Conservation (phyloP, 805 yeast genomes). For the Starmerella powellii region DNA sequence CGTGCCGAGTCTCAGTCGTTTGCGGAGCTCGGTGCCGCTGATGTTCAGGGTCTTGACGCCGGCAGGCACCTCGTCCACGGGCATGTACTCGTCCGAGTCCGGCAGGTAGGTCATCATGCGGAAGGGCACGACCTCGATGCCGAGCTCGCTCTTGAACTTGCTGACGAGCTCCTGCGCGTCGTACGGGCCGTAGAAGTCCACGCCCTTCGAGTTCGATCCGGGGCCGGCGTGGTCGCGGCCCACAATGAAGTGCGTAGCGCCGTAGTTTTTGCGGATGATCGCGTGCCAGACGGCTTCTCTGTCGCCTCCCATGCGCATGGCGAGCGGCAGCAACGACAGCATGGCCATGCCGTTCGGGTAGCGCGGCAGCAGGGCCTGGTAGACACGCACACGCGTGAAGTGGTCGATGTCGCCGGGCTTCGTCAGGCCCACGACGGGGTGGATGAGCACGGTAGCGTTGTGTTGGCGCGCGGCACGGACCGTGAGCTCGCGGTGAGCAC, state of each 20-base stretch:
- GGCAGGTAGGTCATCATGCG: slow-evolving; percentile 95
- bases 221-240: slow-evolving; percentile 99
- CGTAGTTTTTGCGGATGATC: slow-evolving; percentile 87
- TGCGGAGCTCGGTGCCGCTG: slow-evolving; percentile 90
- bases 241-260: slow-evolving; percentile 93
- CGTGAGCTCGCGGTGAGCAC: slow-evolving; percentile 93
- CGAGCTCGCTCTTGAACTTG: slow-evolving; percentile 60
- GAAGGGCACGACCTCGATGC: slow-evolving; percentile 86
- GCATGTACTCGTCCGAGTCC: slow-evolving; percentile 88
- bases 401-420: slow-evolving; percentile 97
- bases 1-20: slow-evolving; percentile 71
- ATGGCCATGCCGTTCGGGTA: slow-evolving; percentile 92
- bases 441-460: slow-evolving; percentile 77
- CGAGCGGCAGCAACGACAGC: slow-evolving; percentile 76
- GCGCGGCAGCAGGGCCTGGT: slow-evolving; percentile 80
- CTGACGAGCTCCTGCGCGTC: slow-evolving; percentile 89
- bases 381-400: slow-evolving; percentile 92
- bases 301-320: slow-evolving; percentile 99
- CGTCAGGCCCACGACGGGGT: slow-evolving; percentile 93
- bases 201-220: slow-evolving; percentile 76
- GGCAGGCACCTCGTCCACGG: slow-evolving; percentile 78
- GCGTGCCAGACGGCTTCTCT: slow-evolving; percentile 99
- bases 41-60: slow-evolving; percentile 75
- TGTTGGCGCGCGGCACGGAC: slow-evolving; percentile 93
- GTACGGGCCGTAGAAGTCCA: slow-evolving; percentile 91